Conservation (phyloP, 495 filamentous ascomycete genomes). For the Aspergillus mulundensis region DNA sequence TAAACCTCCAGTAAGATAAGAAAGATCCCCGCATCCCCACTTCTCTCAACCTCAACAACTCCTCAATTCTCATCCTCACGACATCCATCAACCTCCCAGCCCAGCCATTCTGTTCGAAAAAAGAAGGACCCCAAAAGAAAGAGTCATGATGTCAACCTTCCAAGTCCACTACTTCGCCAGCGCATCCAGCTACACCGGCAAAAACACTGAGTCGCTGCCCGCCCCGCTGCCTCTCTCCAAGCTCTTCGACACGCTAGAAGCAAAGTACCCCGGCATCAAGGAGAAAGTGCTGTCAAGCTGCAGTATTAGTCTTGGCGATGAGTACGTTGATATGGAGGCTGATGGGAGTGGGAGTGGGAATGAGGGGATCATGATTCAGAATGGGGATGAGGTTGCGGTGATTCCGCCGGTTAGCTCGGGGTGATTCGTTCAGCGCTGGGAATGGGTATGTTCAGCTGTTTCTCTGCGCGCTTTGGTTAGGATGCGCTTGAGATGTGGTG, state of each 20-base stretch:
- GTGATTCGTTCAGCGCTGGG: too few species aligned
- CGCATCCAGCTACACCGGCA: conserved; percentile 68
- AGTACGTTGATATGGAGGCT: conserved; percentile 75
- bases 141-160: conserved; percentile 39
- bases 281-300: conserved; percentile 69
- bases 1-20: neutral
- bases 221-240: conserved; percentile 65
- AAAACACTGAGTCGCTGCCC: conserved; percentile 63
- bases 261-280: conserved; percentile 73
- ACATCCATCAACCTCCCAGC: neutral
- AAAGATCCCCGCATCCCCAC: neutral
- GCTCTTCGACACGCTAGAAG: conserved; percentile 70
- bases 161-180: conserved; percentile 85
- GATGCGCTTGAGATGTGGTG: too few species aligned
- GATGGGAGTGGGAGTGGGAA: conserved; percentile 24
- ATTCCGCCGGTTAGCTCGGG: conserved; percentile 90
- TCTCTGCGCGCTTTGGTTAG: too few species aligned
- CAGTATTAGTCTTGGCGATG: conserved; percentile 79
- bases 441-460: too few species aligned
- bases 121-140: neutral
- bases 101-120: neutral
- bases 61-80: neutral
- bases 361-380: conserved; percentile 50
- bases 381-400: conserved; percentile 86
- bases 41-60: neutral